Evolutionary conservation across 225 moss, liverwort and hornwort genomes (phyloP), one percentile per base, ranked within the genome.

Genomic region (Straminergon stramineum): DNA sequence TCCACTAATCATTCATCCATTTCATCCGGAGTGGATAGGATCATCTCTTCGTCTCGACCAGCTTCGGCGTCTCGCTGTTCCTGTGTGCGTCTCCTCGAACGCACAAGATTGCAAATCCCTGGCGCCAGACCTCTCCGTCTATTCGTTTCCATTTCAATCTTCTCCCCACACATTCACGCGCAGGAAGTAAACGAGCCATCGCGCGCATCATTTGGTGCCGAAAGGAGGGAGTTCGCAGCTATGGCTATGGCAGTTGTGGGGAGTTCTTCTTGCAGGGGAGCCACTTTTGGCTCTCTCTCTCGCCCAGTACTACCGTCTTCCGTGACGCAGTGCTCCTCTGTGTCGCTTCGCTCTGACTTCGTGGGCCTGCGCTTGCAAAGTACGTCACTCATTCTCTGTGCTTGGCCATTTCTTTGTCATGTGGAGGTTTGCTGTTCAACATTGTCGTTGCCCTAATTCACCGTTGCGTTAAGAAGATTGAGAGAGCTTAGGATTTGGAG

Each of bases 261-360:
- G 79, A 90, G 90, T 84, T 68, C 87, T 24, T 85, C 79, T 65
- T 83, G 81, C 88, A 70, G 89, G 84, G 89, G 85, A 81, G 86
- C 78, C 85, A 85, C 90, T 35, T 26, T 89, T 5, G 87, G 76
- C 79, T 85, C 83, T 32, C 51, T 90, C 35, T 65, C 89, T 11
- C 64, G 74, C n/a, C 87, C 91, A n/a, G 81, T 79, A 35, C 17
- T 85, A 62, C 53, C 86, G 7, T 87, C 89, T 39, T 73, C 82
- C 85, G 81, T 78, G 66, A 43, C 94, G 15, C 75, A 71, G 35
- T 77, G 81, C 70, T 84, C 90, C 31, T 91, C 92, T 18, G 91
- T 94, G 52, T 85, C 92, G 12, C 89, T 95, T 30, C 91, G 89
- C 66, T 95, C 94, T 57, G 83, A 85, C 77, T 95, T 95, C 83